Base-by-base conservation (phyloP, 371 early-diverging fungal species). In the Syncephalastrum monosporum region DNA sequence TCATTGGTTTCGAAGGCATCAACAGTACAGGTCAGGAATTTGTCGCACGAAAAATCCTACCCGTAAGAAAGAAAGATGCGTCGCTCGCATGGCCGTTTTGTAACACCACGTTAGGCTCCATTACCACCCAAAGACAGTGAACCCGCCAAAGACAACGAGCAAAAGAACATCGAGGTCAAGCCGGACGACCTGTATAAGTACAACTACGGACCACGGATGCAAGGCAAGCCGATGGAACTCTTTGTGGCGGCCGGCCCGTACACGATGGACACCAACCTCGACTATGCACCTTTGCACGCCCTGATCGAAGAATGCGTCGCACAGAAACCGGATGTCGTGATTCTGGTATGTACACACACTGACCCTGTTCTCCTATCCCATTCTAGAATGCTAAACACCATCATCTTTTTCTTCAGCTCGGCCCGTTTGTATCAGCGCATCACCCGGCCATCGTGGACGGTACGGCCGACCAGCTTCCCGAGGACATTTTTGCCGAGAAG, bases 231-330 rank as follows among this genome's bases (percentile, higher is more conserved):
- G 12, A 59, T 91, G 6, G 84, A 79, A 41, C 79, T 93, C 16
- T 57, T 91, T 12, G 69, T 88, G 13, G 91, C 94, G 3, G 68
- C 89, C 1, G 97, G 97, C 0, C 97, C 97, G 3, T 97, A 81
- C 64, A 92, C 94, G 4, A 60, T 92, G 33, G 82, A 83, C 14
- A 87, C 81, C 53, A 87, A 88, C 59, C 72, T 94, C 12, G 66
- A 80, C 15, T 97, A 84, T 57, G 90, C 89, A 57, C 92, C 95
- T 0, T 74, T 95, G 53, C 76, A 79, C 12, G 93, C 83, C 6
- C 69, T 97, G 29, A 67, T 91, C 14, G 65, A 77, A 0, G 77
- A 76, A 15, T 78, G 89, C 42, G 49, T 69, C 25, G 53, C 63
- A 10, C 83, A 90, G 4, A 63, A 72, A 45, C 96, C 97, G 1